These are phyloP conservation scores for Malus hybrid DNA, from an alignment of 331 rosid genomes.

Conservation along the genomic window DNA sequence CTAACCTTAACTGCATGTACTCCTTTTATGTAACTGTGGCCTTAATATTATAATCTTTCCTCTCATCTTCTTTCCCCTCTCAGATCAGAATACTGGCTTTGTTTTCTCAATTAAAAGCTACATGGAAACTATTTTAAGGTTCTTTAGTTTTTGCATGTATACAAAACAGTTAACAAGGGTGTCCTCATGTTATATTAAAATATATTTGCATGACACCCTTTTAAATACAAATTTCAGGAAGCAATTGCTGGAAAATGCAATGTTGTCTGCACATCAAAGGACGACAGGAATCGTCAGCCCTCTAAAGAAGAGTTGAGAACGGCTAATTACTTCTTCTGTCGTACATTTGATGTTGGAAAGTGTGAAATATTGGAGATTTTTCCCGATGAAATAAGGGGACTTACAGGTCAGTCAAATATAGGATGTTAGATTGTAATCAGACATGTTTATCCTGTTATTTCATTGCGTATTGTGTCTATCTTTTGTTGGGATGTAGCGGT, in stretches of 20 bases:
- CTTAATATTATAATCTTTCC: not conserved
- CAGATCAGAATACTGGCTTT: not conserved
- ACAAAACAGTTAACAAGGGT: not conserved
- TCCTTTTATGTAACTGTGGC: not conserved
- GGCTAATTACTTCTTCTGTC: constrained; percentile 41
- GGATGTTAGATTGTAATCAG: not conserved
- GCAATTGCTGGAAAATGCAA: constrained; percentile 47
- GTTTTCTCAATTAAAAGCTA: not conserved
- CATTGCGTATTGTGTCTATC: not conserved
- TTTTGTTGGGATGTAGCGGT: not conserved
- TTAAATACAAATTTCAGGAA: constrained; percentile 35
- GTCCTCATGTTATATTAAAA: not conserved
- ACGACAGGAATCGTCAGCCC: constrained; percentile 45
- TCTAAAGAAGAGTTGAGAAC: constrained; percentile 30
- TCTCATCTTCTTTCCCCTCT: not conserved
- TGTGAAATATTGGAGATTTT: constrained; percentile 23
- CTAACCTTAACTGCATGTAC: not conserved
- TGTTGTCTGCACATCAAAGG: constrained; percentile 55
- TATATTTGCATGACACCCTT: not conserved
- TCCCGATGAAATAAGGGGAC: constrained; percentile 32
- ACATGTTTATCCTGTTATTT: not conserved
- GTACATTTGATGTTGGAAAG: constrained; percentile 37
- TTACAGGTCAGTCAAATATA: constrained; percentile 36
- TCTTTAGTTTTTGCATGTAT: not conserved
- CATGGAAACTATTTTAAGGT: not conserved